Conservation (phyloP, 2,329 filamentous ascomycete species). For the Acrocalymma vagum region DNA sequence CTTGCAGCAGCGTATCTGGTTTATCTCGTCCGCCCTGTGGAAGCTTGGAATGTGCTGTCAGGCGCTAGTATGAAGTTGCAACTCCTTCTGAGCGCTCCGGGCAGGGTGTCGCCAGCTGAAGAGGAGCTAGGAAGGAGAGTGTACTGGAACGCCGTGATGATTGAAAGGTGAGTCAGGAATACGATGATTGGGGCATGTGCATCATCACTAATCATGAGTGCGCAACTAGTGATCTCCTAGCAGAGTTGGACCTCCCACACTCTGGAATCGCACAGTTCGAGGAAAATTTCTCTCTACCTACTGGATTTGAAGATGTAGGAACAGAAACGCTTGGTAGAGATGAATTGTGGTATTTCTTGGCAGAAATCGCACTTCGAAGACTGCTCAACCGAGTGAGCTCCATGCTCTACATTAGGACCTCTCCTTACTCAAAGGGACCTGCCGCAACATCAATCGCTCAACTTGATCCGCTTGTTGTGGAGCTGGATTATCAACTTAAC, state of each 20-base stretch:
- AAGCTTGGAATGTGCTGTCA: conserved; percentile 83
- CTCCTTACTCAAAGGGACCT: conserved; percentile 41
- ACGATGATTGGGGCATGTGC: not conserved
- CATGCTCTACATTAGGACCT: conserved; percentile 77
- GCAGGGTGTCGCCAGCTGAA: conserved; percentile 73
- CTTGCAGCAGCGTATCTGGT: conserved; percentile 84
- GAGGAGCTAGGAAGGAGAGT: conserved; percentile 78
- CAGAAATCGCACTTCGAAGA: conserved; percentile 80
- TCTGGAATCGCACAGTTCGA: conserved; percentile 85
- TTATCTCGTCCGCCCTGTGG: conserved; percentile 81
- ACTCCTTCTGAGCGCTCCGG: conserved; percentile 77
- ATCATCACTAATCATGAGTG: conserved; percentile 3
- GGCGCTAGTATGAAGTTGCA: conserved; percentile 85
- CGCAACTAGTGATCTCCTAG: conserved; percentile 68
- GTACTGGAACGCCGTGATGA: conserved; percentile 84
- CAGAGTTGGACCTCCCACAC: conserved; percentile 82
- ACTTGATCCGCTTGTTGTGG: conserved; percentile 78
- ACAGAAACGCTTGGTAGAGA: conserved; percentile 74
- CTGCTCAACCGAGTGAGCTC: conserved; percentile 82
- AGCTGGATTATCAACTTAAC: conserved; percentile 82
- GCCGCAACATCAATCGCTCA: conserved; percentile 73
- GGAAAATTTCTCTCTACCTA: conserved; percentile 79
- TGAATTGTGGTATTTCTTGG: conserved; percentile 86
- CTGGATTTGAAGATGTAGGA: conserved; percentile 75
- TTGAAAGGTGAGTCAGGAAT: conserved; percentile 67